phyloP scores from a whole-genome alignment of 352 stramenopile genomes.

The Phytophthora chlamydospora region DNA sequence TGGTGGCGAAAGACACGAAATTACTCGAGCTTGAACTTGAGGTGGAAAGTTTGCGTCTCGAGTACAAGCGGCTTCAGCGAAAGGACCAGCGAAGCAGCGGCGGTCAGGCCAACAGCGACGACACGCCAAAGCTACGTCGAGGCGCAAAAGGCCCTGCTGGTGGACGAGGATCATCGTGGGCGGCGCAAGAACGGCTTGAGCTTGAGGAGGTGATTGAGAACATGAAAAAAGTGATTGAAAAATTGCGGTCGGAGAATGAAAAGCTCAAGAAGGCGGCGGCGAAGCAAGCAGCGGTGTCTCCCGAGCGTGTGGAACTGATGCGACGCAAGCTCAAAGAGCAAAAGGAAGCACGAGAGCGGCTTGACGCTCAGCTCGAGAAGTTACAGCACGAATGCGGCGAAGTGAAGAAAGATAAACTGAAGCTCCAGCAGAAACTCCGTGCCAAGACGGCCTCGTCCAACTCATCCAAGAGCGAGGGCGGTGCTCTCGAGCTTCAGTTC shows the following conservation, averaged over 20 bases:
- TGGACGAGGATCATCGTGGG: conserved; percentile 18
- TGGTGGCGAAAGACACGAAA: conserved; percentile 64
- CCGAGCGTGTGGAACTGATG: conserved; percentile 51
- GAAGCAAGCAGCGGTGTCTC: conserved; percentile 39
- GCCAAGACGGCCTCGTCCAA: conserved; percentile 37
- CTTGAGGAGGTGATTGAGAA: conserved; percentile 81
- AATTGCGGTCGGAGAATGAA: conserved; percentile 76
- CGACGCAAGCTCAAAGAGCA: conserved; percentile 54
- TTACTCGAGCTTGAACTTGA: conserved; percentile 76
- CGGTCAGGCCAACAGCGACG: conserved; percentile 9
- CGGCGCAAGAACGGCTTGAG: conserved; percentile 52
- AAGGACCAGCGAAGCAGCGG: conserved; percentile 24
- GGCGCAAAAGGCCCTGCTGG: conserved; percentile 10
- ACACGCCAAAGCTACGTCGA: conserved; percentile 13
- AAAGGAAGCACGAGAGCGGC: conserved; percentile 45
- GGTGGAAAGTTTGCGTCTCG: conserved; percentile 68
- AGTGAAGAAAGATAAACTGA: conserved; percentile 65
- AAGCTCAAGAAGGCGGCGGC: conserved; percentile 42
- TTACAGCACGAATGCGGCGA: conserved; percentile 44
- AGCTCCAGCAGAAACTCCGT: conserved; percentile 73
- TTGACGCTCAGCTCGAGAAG: conserved; percentile 49
- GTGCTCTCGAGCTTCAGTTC: conserved; percentile 20
- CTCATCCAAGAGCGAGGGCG: conserved; percentile 21
- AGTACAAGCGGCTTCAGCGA: conserved; percentile 62
- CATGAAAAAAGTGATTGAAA: conserved; percentile 87